Conservation (phyloP, 371 early-diverging fungal genomes). For the Mucor plumbeus region DNA sequence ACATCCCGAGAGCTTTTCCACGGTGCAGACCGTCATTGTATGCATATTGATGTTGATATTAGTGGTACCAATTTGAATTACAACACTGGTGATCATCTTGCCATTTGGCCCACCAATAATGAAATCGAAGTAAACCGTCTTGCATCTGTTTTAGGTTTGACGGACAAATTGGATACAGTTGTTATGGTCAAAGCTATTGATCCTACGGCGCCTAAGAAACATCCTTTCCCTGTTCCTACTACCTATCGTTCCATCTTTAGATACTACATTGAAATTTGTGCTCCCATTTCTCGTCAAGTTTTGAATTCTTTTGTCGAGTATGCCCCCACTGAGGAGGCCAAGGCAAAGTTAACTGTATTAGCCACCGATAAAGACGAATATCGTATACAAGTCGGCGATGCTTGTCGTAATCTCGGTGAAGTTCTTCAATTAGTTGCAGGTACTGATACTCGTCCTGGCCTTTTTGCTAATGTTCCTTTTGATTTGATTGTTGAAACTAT, state of each 20-base stretch:
- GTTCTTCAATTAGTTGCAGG: conserved; percentile 53
- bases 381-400: conserved; percentile 63
- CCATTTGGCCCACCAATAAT: conserved; percentile 89
- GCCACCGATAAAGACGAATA: conserved; percentile 80
- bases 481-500: conserved; percentile 81
- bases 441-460: conserved; percentile 31
- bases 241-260: conserved; percentile 87
- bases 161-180: conserved; percentile 67
- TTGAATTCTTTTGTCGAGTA: conserved; percentile 62
- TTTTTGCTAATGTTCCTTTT: conserved; percentile 64
- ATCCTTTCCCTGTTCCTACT: conserved; percentile 89
- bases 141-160: conserved; percentile 68
- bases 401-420: conserved; percentile 71
- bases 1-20: conserved; percentile 71
- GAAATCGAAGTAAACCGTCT: conserved; percentile 75
- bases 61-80: conserved; percentile 81
- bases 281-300: conserved; percentile 69
- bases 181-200: conserved; percentile 70
- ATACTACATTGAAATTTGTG: conserved; percentile 89
- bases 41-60: conserved; percentile 94
- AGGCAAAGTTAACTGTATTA: conserved; percentile 56
- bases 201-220: conserved; percentile 69
- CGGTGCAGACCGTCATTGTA: conserved; percentile 76
- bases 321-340: conserved; percentile 65
- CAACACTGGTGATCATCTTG: conserved; percentile 94